Conservation (phyloP, 2,329 filamentous ascomycete species). For the Aspergillus pseudoglaucus region DNA sequence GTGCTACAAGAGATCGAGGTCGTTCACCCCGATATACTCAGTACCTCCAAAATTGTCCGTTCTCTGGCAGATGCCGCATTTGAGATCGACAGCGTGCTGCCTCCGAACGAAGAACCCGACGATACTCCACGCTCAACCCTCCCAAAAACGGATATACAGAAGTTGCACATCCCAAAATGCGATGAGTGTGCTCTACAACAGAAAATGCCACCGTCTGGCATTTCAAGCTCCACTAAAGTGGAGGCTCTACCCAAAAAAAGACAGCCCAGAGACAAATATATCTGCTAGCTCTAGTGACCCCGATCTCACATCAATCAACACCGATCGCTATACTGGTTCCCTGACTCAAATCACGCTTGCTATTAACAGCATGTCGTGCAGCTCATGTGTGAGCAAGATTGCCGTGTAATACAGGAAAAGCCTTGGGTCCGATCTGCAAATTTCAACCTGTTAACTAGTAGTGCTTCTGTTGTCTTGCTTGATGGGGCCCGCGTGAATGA, state of each 20-base stretch:
- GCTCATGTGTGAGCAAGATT: slow-evolving; percentile 1
- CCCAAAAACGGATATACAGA: no score
- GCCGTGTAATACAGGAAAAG: slow-evolving; percentile 3
- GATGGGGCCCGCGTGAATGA: slow-evolving; percentile 6
- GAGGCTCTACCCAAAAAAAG: no score
- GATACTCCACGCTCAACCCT: background rate
- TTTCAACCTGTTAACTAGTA: slow-evolving; percentile 8
- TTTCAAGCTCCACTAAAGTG: no score
- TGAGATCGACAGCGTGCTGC: background rate
- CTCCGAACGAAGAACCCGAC: background rate
- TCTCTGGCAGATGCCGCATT: background rate
- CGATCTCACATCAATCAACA: no score
- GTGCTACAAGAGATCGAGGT: background rate
- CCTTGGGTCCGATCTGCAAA: slow-evolving; percentile 3
- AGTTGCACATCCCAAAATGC: no score
- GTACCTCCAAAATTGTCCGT: background rate
- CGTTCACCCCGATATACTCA: background rate
- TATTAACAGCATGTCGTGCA: no score
- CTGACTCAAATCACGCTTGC: no score
- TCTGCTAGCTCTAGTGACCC: no score
- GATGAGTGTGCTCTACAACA: no score
- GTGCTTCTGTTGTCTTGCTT: slow-evolving; percentile 6
- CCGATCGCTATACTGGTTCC: no score
- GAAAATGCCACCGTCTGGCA: no score
- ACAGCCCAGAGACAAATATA: no score